Percentiles rank a stretch among this genome's conserved stretches.
Conservation (phyloP, 2,329 filamentous ascomycete species). For the Thielaviopsis musarum region DNA sequence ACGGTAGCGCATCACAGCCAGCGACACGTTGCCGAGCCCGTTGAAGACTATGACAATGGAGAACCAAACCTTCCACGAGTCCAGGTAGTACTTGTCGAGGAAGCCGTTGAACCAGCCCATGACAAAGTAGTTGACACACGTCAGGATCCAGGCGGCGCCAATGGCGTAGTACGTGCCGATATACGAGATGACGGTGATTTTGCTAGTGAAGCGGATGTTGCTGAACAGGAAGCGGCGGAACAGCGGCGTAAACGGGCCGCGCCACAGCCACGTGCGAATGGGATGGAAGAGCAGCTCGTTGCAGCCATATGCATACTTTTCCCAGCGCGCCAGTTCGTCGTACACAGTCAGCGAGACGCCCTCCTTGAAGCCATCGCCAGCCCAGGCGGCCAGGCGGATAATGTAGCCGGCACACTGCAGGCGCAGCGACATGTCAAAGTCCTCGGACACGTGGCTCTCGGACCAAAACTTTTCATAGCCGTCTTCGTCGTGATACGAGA, state of each 20-base stretch:
- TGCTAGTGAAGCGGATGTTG: constrained; percentile 57
- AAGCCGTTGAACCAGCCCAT: constrained; percentile 60
- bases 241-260: constrained; percentile 62
- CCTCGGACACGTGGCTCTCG: constrained; percentile 62
- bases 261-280: constrained; percentile 52
- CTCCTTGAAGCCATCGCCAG: constrained; percentile 64
- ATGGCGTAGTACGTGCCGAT: constrained; percentile 71
- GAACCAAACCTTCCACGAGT: constrained; percentile 67
- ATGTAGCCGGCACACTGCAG: constrained; percentile 57
- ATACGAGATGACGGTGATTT: constrained; percentile 60
- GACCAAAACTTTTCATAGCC: constrained; percentile 71
- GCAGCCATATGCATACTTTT: constrained; percentile 75
- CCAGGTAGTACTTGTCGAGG: constrained; percentile 65
- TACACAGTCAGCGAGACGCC: constrained; percentile 73
- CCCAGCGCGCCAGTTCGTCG: constrained; percentile 70
- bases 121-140: constrained; percentile 56
- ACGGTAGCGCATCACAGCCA: constrained; percentile 58
- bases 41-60: constrained; percentile 66
- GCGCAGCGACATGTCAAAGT: constrained; percentile 68
- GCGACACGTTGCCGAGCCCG: constrained; percentile 53
- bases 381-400: constrained; percentile 56
- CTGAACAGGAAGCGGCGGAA: constrained; percentile 60
- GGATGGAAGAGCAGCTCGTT: constrained; percentile 72
- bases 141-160: constrained; percentile 58
- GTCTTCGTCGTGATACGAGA: constrained; percentile 51